Conservation (phyloP, 2,329 filamentous ascomycete genomes). For the Penicillium glabrum region DNA sequence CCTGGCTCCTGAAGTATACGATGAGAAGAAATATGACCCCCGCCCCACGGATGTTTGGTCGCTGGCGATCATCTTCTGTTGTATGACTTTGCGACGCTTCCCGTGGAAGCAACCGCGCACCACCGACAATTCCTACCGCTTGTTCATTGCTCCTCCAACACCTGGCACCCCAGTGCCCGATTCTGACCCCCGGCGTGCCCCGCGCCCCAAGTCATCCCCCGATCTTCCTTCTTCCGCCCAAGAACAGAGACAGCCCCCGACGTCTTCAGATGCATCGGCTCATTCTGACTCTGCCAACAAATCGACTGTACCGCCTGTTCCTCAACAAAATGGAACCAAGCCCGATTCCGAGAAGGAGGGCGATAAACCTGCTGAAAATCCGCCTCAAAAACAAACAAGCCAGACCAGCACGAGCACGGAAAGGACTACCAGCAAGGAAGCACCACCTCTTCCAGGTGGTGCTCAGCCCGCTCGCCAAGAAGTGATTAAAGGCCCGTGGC, state of each 20-base stretch:
- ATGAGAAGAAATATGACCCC: conserved; percentile 88
- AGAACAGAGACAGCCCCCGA: conserved; percentile 25
- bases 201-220: conserved; percentile 35
- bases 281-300: conserved; percentile 12
- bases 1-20: conserved; percentile 93
- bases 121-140: conserved; percentile 90
- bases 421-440: conserved; percentile 42
- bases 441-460: conserved; percentile 34
- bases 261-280: conserved; percentile 16
- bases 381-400: conserved; percentile 27
- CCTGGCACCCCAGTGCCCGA: conserved; percentile 58
- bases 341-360: conserved; percentile 23
- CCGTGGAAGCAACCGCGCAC: conserved; percentile 94
- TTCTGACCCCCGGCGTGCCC: conserved; percentile 34
- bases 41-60: conserved; percentile 97
- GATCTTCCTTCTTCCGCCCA: conserved; percentile 31
- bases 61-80: conserved; percentile 96
- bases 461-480: conserved; percentile 53
- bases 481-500: conserved; percentile 88
- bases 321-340: conserved; percentile 17
- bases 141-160: conserved; percentile 84
- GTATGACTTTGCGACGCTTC: conserved; percentile 93
- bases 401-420: conserved; percentile 23
- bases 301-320: conserved; percentile 8
- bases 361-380: conserved; percentile 23